Evolutionary conservation across 345 rosid genomes (phyloP).

Genomic region (Anacardium occidentale): DNA sequence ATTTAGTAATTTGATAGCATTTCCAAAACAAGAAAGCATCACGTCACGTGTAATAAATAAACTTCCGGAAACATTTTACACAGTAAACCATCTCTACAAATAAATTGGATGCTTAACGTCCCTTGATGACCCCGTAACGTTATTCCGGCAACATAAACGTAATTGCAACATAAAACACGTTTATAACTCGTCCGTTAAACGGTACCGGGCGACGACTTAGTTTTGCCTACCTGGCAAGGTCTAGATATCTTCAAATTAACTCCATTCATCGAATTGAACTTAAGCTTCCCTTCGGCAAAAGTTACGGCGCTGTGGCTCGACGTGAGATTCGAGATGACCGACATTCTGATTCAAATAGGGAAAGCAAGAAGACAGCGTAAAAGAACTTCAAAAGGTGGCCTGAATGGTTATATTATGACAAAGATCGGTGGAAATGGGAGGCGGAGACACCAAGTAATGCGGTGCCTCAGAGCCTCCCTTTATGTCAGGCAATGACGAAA

Average conservation of each 20-base stretch:
- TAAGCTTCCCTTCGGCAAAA: slow-evolving; percentile 14
- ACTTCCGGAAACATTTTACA: no score
- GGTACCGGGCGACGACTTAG: no score
- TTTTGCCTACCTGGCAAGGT: slow-evolving; percentile 2
- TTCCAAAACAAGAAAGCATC: no score
- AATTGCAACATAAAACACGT: no score
- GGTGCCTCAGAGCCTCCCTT: slow-evolving; percentile 16
- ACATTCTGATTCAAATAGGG: slow-evolving; percentile 19
- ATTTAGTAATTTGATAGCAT: neutral
- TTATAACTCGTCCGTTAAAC: no score
- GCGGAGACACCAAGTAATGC: slow-evolving; percentile 39
- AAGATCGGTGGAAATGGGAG: slow-evolving; percentile 13
- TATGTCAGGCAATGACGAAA: neutral
- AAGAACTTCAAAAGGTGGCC: neutral
- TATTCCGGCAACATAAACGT: neutral
- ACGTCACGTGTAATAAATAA: no score
- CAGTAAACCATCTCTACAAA: no score
- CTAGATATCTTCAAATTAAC: slow-evolving; percentile 10
- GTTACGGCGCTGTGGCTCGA: slow-evolving; percentile 2
- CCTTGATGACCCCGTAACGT: no score
- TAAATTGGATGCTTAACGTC: no score
- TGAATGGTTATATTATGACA: neutral
- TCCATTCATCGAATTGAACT: neutral
- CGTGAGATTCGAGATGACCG: slow-evolving; percentile 27
- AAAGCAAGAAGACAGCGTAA: neutral